Evolutionary conservation across 768 basidiomycete genomes (phyloP).

Genomic region (Stropharia rugosoannulata): DNA sequence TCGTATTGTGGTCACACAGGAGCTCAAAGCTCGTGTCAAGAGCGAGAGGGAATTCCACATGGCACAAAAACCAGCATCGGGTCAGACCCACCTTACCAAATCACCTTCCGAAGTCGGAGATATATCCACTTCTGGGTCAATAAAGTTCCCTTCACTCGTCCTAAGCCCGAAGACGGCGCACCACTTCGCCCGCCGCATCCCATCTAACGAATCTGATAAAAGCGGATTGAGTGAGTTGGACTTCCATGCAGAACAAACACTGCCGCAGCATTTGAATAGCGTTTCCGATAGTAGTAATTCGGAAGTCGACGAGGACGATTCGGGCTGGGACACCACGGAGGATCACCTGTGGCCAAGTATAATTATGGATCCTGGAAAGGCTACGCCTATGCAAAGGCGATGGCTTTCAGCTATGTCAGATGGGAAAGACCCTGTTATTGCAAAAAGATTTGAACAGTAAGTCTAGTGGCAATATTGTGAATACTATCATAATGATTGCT

Average conservation of each 20-base stretch:
- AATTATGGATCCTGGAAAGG: constrained; percentile 80
- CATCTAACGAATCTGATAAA: constrained; percentile 45
- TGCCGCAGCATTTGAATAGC: constrained; percentile 15
- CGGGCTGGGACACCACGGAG: constrained; percentile 47
- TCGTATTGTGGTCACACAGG: constrained; percentile 75
- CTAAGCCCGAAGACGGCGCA: constrained; percentile 52
- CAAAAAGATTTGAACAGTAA: constrained; percentile 77
- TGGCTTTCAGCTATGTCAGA: constrained; percentile 94
- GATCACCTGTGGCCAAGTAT: constrained; percentile 57
- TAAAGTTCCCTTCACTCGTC: constrained; percentile 31
- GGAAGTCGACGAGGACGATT: constrained; percentile 31
- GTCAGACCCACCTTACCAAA: constrained; percentile 15
- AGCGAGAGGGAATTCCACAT: constrained; percentile 37
- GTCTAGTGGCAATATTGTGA: constrained; percentile 20
- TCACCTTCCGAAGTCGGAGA: constrained; percentile 3
- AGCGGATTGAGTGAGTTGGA: constrained; percentile 39
- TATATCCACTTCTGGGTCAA: constrained; percentile 1
- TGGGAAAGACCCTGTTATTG: constrained; percentile 68
- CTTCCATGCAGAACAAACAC: constrained; percentile 27
- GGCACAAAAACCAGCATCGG: constrained; percentile 22
- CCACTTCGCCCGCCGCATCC: constrained; percentile 30
- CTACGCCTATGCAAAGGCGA: constrained; percentile 72
- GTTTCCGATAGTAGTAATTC: constrained; percentile 13
- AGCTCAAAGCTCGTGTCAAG: constrained; percentile 73
- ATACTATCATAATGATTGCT: not conserved